These are phyloP conservation scores for Evernia prunastri DNA, from an alignment of 495 filamentous ascomycete genomes.

Conservation along the genomic window DNA sequence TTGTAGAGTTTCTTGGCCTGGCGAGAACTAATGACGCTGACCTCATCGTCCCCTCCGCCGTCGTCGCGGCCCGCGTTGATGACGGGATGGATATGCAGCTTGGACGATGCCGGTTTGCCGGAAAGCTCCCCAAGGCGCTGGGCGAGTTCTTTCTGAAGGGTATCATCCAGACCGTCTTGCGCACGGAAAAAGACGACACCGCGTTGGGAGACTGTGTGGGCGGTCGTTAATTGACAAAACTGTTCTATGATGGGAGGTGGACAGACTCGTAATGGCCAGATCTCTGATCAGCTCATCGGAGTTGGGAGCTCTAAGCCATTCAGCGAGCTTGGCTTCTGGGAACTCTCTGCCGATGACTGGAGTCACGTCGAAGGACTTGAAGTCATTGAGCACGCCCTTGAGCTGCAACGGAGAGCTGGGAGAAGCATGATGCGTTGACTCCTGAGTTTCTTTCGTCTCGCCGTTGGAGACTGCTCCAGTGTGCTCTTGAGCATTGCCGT, in stretches of 20 bases:
- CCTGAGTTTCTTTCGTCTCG: neutral
- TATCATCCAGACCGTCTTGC: constrained; percentile 58
- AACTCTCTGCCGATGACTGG: constrained; percentile 64
- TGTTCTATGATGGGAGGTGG: neutral
- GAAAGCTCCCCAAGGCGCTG: constrained; percentile 58
- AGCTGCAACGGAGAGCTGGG: constrained; percentile 40
- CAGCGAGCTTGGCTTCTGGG: constrained; percentile 49
- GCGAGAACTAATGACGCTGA: constrained; percentile 62
- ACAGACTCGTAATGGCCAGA: constrained; percentile 57
- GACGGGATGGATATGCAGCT: constrained; percentile 68
- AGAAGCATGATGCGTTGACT: neutral
- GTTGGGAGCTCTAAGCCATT: constrained; percentile 55
- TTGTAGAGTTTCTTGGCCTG: constrained; percentile 40
- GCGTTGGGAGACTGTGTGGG: constrained; percentile 63
- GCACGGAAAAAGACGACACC: constrained; percentile 79
- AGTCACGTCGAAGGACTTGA: constrained; percentile 57
- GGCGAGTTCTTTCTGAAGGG: constrained; percentile 61
- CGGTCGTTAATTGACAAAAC: neutral
- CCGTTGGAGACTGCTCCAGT: neutral
- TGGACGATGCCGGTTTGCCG: constrained; percentile 59
- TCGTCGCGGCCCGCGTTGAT: constrained; percentile 54
- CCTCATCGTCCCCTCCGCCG: constrained; percentile 59
- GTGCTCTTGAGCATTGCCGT: neutral
- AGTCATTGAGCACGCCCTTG: constrained; percentile 50
- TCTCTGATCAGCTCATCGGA: constrained; percentile 61